Conservation (phyloP, 805 yeast genomes). For the Metschnikowia lochheadii region DNA sequence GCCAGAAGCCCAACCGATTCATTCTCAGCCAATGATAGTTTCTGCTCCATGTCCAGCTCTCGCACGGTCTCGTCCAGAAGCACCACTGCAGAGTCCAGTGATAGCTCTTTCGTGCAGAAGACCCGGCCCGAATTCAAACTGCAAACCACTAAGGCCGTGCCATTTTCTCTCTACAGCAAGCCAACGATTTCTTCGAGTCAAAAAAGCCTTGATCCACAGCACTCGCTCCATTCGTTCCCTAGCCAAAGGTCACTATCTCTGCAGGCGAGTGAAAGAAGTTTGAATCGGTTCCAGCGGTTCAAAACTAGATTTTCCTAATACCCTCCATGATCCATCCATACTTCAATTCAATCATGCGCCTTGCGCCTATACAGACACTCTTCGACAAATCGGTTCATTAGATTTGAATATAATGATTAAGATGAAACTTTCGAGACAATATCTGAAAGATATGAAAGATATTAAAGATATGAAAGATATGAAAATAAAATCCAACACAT, state of each 20-base stretch:
- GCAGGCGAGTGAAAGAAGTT: constrained; percentile 19
- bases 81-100: constrained; percentile 1
- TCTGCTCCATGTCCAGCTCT: neutral
- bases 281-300: constrained; percentile 33
- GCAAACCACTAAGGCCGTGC: constrained; percentile 25
- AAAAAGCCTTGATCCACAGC: constrained; percentile 19
- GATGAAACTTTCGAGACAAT: too few relatives aligned
- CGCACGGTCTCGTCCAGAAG: neutral
- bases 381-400: too few relatives aligned
- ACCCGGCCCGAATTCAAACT: constrained; percentile 1
- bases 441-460: too few relatives aligned
- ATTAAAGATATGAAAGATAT: too few relatives aligned
- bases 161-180: constrained; percentile 26
- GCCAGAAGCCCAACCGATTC: neutral
- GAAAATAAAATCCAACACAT: too few relatives aligned
- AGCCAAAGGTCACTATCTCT: constrained; percentile 13
- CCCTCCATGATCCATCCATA: too few relatives aligned
- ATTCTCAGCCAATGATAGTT: neutral
- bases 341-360: neutral
- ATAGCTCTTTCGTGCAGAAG: neutral
- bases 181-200: constrained; percentile 42
- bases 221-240: constrained; percentile 9
- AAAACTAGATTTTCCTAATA: constrained; percentile 24
- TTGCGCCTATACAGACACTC: too few relatives aligned
- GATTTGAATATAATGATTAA: too few relatives aligned